These are phyloP conservation scores for Bipolaris gigantea DNA, from an alignment of 2,329 filamentous ascomycete species.

Conservation along the genomic window DNA sequence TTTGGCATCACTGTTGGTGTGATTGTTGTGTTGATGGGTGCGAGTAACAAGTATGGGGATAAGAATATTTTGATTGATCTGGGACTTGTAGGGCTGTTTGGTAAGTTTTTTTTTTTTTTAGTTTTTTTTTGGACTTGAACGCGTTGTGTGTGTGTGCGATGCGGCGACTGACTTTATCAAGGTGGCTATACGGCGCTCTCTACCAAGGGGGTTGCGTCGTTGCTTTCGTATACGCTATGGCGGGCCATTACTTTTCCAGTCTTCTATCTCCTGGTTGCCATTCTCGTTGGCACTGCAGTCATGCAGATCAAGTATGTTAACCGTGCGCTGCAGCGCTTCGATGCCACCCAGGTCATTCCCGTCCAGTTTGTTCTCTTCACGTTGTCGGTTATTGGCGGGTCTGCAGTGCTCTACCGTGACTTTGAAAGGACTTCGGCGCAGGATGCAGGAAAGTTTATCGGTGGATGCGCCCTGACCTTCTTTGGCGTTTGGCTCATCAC, in stretches of 20 bases:
- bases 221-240: conserved; percentile 89
- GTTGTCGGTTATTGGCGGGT: conserved; percentile 90
- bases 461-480: conserved; percentile 89
- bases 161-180: conserved; percentile 19
- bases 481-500: conserved; percentile 97
- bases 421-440: conserved; percentile 79
- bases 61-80: conserved; percentile 89
- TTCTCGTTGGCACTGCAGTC: conserved; percentile 81
- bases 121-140: background rate
- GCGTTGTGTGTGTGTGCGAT: background rate
- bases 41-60: conserved; percentile 80
- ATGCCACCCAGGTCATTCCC: conserved; percentile 96
- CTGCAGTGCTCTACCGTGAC: conserved; percentile 89
- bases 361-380: conserved; percentile 98
- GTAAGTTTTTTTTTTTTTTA: too few species aligned
- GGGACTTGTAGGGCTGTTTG: conserved; percentile 89
- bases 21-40: conserved; percentile 77
- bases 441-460: conserved; percentile 81
- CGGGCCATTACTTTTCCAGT: conserved; percentile 88
- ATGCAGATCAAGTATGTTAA: conserved; percentile 99
- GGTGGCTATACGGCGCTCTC: conserved; percentile 95
- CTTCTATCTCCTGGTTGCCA: conserved; percentile 79
- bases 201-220: conserved; percentile 93
- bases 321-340: conserved; percentile 84
- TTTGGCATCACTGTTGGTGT: conserved; percentile 72